These are phyloP conservation scores for Funneliformis geosporum DNA, from an alignment of 192 early-diverging fungal genomes.

Conservation along the genomic window DNA sequence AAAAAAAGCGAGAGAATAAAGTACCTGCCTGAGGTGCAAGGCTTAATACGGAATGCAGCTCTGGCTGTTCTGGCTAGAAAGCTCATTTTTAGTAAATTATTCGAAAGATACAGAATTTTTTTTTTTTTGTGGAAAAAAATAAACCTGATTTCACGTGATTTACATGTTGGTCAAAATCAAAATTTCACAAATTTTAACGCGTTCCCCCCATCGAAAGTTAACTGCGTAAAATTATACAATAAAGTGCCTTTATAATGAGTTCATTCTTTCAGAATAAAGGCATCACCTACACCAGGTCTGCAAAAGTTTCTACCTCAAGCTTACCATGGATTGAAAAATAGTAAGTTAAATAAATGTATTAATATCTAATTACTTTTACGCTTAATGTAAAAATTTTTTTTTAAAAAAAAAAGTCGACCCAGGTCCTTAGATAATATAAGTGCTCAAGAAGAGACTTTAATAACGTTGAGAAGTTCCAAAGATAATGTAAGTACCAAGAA, in stretches of 20 bases:
- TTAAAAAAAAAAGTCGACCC: constrained; percentile 62
- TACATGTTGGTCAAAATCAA: too few species aligned
- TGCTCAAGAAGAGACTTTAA: constrained; percentile 89
- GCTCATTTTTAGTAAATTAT: background rate
- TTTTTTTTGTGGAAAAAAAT: too few species aligned
- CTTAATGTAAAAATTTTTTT: background rate
- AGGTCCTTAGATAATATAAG: constrained; percentile 81
- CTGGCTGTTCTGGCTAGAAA: background rate
- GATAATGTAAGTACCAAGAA: background rate
- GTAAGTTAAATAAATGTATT: constrained; percentile 39
- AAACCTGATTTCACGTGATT: too few species aligned
- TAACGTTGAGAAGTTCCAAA: constrained; percentile 73
- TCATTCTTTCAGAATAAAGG: background rate
- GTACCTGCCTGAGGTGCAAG: background rate
- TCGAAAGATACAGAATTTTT: too few species aligned
- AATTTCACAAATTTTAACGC: too few species aligned
- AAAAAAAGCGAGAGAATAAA: background rate
- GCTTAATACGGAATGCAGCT: background rate
- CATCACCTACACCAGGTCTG: background rate
- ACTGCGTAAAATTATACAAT: background rate
- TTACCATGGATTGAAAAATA: constrained; percentile 93
- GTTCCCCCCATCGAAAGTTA: too few species aligned
- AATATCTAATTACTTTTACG: background rate
- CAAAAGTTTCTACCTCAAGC: background rate
- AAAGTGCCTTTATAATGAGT: background rate